Evolutionary conservation across 1,284 basidiomycete species (phyloP).

Genomic region (Entoloma clypeatum): DNA sequence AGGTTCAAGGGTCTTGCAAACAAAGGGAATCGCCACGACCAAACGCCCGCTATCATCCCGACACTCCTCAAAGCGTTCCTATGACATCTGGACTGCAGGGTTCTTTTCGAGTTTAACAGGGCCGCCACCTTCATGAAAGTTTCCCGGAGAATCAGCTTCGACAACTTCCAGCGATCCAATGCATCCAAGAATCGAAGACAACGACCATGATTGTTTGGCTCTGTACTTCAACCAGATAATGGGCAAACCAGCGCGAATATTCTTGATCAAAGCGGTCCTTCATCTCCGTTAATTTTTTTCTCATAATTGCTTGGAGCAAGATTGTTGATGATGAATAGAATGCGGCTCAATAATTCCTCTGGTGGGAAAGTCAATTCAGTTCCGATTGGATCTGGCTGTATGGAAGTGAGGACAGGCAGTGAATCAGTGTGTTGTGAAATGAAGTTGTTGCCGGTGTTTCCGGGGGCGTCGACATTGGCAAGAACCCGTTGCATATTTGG

Average conservation of each 20-base stretch:
- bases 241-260: conserved; percentile 93
- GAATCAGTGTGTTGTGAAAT: too few relatives aligned
- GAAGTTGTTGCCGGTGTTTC: conserved; percentile 37
- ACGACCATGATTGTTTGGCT: conserved; percentile 95
- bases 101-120: conserved; percentile 91
- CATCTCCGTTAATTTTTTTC: conserved; percentile 81
- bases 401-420: conserved; percentile 72
- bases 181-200: conserved; percentile 93
- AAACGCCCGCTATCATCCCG: conserved; percentile 87
- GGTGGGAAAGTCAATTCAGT: conserved; percentile 65
- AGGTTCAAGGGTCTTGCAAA: conserved; percentile 95
- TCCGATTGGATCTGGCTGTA: conserved; percentile 63
- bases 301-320: conserved; percentile 94
- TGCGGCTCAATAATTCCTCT: conserved; percentile 88
- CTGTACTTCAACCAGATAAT: conserved; percentile 96
- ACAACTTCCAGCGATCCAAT: conserved; percentile 62
- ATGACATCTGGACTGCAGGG: conserved; percentile 82
- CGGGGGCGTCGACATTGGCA: conserved; percentile 44
- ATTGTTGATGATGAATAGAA: conserved; percentile 98
- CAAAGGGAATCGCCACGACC: conserved; percentile 95
- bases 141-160: conserved; percentile 86
- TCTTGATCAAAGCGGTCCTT: conserved; percentile 74
- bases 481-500: conserved; percentile 72
- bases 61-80: conserved; percentile 91
- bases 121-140: conserved; percentile 84